Base-by-base conservation (phyloP, 768 basidiomycete species). In the Russula sp. region DNA sequence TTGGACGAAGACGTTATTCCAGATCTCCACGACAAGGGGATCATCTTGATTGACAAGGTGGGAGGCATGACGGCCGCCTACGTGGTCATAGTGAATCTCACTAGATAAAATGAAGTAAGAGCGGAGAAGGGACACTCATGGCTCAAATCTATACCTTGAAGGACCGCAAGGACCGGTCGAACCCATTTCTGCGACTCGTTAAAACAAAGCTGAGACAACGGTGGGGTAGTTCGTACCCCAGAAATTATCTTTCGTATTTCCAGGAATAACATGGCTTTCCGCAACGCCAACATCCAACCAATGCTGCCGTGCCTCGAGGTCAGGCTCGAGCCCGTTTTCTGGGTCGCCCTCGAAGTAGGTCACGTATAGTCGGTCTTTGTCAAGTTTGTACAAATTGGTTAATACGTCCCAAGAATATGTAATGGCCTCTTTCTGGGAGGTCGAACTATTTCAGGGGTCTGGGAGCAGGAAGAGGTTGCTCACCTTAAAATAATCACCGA, bases 1-100 rank as follows among this genome's bases (percentile, higher is more conserved):
- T 70, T 98, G 95, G 71, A 99, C 98, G 73, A 98, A 99, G 59
- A 99, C 97, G 72, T 97, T 98, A 78, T 99, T 99, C 97, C 97
- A 99, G 67, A 99, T 95, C 74, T 96, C 93, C 60, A 99, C 81
- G 8, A 99, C 97, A 65, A 95, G 87, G 1, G 97, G 94, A 70
- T 98, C 97, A 72, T 99, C 97, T 68, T 86, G 81, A 73, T 99
- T 98, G 67, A 99, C 97, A 50, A 97, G 84, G 68, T 86, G 79
- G 7, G 94, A 83, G 55, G 94, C 96, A 70, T 98, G 93, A 53
- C 97, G 84, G n/a, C 89, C 91, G n/a, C 97, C 97, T 65, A 98
- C 91, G 46, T 94, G 88, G 74, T 99, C 97, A 70, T 83, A 96
- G 74, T 99, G 97, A 64, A 99, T 88, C 75, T 99, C 97, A 68